Evolutionary conservation across 164 flowering plant genomes (phyloP).

Genomic region (Protea cynaroides): DNA sequence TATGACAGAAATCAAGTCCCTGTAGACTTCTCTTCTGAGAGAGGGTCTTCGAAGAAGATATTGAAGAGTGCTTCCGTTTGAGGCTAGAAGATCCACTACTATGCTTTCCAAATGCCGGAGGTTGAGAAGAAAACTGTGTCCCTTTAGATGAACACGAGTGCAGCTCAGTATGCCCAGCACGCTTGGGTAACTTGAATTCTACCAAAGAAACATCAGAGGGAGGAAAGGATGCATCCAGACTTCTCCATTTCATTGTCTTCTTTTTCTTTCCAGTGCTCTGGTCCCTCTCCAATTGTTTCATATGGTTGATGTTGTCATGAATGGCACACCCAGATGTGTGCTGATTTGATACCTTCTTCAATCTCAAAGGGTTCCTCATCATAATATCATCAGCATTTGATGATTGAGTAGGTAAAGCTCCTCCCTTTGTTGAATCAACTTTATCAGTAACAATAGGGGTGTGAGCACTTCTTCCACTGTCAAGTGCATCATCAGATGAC

Average conservation of each 20-base stretch:
- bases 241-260: conserved; percentile 32
- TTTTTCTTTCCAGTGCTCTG: conserved; percentile 26
- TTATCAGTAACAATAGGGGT: conserved; percentile 18
- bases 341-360: conserved; percentile 25
- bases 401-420: conserved; percentile 17
- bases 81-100: conserved; percentile 20
- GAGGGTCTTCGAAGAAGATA: conserved; percentile 18
- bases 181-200: conserved; percentile 11
- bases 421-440: conserved; percentile 10
- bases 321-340: conserved; percentile 7
- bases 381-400: conserved; percentile 33
- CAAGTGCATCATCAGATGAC: conserved; percentile 46
- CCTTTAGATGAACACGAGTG: conserved; percentile 16
- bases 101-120: conserved; percentile 12
- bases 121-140: conserved; percentile 10
- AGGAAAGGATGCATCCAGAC: conserved; percentile 23
- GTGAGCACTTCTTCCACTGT: conserved; percentile 33
- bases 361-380: conserved; percentile 25
- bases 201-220: conserved; percentile 17
- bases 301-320: conserved; percentile 13
- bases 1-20: conserved; percentile 13
- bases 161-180: conserved; percentile 6
- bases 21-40: conserved; percentile 25
- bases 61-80: conserved; percentile 20
- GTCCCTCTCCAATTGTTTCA: conserved; percentile 12